Base-by-base conservation (phyloP, 2,329 filamentous ascomycete species). In the Aspergillus vadensis region DNA sequence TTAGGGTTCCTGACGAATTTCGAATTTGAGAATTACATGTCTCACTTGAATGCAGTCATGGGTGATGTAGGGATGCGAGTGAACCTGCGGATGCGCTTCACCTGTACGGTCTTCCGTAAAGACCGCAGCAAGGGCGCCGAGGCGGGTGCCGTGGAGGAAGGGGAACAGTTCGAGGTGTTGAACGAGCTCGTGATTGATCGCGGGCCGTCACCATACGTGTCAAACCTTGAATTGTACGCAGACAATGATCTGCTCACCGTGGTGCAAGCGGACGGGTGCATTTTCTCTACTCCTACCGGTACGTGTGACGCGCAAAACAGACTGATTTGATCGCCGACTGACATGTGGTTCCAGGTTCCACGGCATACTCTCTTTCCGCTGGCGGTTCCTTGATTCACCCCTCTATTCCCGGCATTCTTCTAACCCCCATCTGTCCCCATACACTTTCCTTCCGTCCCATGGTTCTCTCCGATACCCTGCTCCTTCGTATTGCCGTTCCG, bases 181-280 rank as follows among this genome's bases (percentile, higher is more conserved):
- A 99, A 99, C 78, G 95, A 99, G 80, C 88, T 99, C 55, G 94
- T 99, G 76, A 98, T 99, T 70, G 95, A 99, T 79, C 91, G 95
- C 62, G 95, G 95, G 65, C 95, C 95, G 71, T 96, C 91, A 15
- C 93, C 94, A 19, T 99, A 98, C 74, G 94, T 99, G 61, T 98
- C 94, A 47, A 96, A 97, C 78, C 84, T 99, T 41, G 95, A 99
- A 79, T 83, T 99, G 10, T 98, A 96, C 75, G 95, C 93, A 64
- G 95, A 99, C 73, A 91, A 96, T 72, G 92, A 96, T 76, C 88
- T 97, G 47, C 84, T 99, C 68, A 99, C 95, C 15, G 91, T 97
- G 55, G 91, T 99, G 51, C 93, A 97, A 79, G 95, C 95, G 36
- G 95, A 99, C 71, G 95, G 95, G 58, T 97, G 93, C 80, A 99